Conservation (phyloP, 2,329 filamentous ascomycete genomes). For the Pseudogymnoascus sp. region DNA sequence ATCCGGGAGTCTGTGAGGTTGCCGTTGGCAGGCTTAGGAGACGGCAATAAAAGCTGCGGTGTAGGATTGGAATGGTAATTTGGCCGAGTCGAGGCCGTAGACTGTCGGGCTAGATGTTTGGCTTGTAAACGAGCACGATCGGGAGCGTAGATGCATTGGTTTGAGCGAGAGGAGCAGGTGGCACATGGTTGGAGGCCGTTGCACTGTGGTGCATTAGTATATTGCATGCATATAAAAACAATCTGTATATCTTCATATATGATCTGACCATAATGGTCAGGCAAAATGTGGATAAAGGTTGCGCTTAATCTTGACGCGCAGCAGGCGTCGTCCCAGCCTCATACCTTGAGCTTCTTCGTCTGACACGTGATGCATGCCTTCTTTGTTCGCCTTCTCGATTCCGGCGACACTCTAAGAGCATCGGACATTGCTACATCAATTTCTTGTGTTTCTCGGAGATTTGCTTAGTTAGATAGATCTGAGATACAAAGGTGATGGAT, state of each 20-base stretch:
- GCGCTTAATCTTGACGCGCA: neutral
- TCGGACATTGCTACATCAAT: no score
- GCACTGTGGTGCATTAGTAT: slow-evolving; percentile 9
- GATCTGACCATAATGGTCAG: neutral
- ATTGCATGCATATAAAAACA: neutral
- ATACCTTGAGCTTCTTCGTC: neutral
- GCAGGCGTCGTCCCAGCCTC: neutral
- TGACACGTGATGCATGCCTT: neutral
- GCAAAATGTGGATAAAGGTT: neutral
- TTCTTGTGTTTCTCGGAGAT: no score
- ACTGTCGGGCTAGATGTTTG: neutral
- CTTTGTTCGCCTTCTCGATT: neutral
- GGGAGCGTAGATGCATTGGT: slow-evolving; percentile 4
- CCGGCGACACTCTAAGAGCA: no score
- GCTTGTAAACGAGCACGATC: neutral
- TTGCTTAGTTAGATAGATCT: no score
- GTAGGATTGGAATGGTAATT: neutral
- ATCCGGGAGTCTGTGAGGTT: slow-evolving; percentile 17
- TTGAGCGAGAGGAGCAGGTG: slow-evolving; percentile 9
- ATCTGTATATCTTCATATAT: neutral
- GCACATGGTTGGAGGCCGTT: slow-evolving; percentile 10
- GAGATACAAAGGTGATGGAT: no score
- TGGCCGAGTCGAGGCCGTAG: neutral
- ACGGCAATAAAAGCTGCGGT: neutral
- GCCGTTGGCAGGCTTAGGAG: neutral